phyloP scores from a whole-genome alignment of 305 asterid genomes.

The Solanum hybrid region DNA sequence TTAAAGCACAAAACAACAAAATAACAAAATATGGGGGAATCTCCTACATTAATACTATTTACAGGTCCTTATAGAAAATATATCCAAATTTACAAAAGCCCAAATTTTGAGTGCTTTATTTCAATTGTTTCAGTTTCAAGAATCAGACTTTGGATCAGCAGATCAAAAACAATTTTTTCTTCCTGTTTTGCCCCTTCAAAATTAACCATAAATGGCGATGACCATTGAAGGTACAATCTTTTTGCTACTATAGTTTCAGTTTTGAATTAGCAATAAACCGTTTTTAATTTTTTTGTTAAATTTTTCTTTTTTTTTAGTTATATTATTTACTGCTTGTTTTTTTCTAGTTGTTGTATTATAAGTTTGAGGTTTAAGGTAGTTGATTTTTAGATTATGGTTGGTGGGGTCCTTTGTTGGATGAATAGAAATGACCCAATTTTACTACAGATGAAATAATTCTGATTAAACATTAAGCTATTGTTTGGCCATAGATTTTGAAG shows the following conservation, averaged over 20 bases:
- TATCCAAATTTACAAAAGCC: background rate
- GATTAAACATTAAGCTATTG: background rate
- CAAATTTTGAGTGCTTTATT: background rate
- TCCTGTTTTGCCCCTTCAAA: background rate
- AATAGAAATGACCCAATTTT: background rate
- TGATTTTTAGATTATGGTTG: background rate
- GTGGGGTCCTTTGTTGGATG: background rate
- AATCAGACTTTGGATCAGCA: background rate
- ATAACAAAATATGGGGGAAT: background rate
- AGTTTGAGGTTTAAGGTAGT: background rate
- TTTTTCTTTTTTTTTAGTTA: background rate
- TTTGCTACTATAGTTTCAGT: background rate
- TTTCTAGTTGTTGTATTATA: background rate
- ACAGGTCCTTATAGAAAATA: background rate
- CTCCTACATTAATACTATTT: background rate
- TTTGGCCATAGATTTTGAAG: background rate
- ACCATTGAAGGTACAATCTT: slow-evolving; percentile 56
- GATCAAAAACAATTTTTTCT: background rate
- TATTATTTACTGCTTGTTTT: background rate
- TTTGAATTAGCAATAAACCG: background rate
- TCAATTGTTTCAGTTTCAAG: background rate
- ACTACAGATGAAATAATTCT: background rate
- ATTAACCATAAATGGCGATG: slow-evolving; percentile 57
- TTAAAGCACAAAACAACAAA: background rate
- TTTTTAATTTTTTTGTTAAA: background rate